Base-by-base conservation (phyloP, 768 basidiomycete genomes). In the Daedaleopsis nitida region DNA sequence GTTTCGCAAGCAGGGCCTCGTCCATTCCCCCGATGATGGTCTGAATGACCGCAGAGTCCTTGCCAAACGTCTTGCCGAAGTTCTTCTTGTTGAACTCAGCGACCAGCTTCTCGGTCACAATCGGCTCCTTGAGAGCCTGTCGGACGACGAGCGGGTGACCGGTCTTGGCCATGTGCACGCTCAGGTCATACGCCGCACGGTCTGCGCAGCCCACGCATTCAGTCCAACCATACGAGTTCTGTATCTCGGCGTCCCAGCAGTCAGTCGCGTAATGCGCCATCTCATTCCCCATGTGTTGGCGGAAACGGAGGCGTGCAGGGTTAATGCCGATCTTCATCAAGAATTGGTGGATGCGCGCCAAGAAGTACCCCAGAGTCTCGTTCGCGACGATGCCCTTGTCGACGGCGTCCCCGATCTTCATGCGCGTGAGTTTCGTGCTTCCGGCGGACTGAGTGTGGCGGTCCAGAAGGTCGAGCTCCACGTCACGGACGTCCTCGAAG, bases 221-320 rank as follows among this genome's bases (percentile, higher is more conserved):
- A 55, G 94, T 96, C 97, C 97, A 99, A 48, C 89, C 86, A 63
- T 88, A 81, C 52, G 92, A 91, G 56, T 92, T 94, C 64, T 94
- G 84, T 65, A 98, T 98, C 79, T 99, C 97, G 45, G 96, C 97
- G 72, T 99, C 97, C 97, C 97, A 99, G 76, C 97, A 99, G 77
- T 98, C 96, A 42, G 94, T 86, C 57, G 97, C 96, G 74, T 99
- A 99, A 75, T 98, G 97, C 1, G 97, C 97, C 96, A 98, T 98
- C 80, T 98, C 97, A 77, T 98, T 99, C 39, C 77, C 83, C 97
- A 98, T 98, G 74, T 99, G 97, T 71, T 99, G 97, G 37, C 97
- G 83, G 85, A 98, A 98, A 55, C 97, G 86, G 64, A 98, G 79
- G 9, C 94, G 85, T 50, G 71, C 64, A 14, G 89, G 87, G 78